Evolutionary conservation across 2,329 filamentous ascomycete species (phyloP).

Genomic region (Blastomyces emzantsi): DNA sequence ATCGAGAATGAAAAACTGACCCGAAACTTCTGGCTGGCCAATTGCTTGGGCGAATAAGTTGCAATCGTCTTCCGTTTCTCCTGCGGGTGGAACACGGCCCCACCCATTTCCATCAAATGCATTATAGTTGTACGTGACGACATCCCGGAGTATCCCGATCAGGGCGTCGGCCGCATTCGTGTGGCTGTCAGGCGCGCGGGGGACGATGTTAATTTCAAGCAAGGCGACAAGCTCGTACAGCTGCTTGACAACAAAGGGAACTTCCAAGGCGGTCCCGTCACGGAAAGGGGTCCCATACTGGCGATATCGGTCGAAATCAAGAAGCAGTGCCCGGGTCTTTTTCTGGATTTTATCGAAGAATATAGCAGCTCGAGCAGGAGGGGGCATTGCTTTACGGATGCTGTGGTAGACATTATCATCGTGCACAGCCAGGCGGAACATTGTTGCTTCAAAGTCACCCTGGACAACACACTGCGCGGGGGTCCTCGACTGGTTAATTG

Average conservation of each 20-base stretch:
- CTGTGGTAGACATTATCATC: constrained; percentile 36
- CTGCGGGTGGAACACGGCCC: constrained; percentile 26
- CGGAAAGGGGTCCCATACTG: constrained; percentile 23
- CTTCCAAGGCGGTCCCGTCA: constrained; percentile 20
- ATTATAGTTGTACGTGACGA: constrained; percentile 33
- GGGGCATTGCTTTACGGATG: constrained; percentile 36
- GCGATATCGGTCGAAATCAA: constrained; percentile 35
- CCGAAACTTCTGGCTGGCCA: constrained; percentile 22
- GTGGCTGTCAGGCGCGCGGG: constrained; percentile 29
- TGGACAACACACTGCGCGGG: constrained; percentile 38
- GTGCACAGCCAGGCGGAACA: constrained; percentile 38
- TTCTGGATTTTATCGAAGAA: constrained; percentile 38
- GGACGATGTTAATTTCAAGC: constrained; percentile 27
- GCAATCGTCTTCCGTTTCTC: constrained; percentile 34
- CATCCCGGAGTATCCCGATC: constrained; percentile 30
- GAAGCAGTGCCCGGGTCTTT: constrained; percentile 27
- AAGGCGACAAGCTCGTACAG: constrained; percentile 25
- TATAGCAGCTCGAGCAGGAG: constrained; percentile 33
- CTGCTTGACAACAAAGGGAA: constrained; percentile 27
- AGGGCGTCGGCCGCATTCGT: constrained; percentile 33
- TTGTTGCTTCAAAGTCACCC: constrained; percentile 37
- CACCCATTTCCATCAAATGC: constrained; percentile 30
- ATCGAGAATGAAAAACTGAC: constrained; percentile 31
- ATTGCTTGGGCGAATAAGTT: constrained; percentile 37
- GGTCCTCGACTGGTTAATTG: constrained; percentile 25